phyloP scores from a whole-genome alignment of 2,329 filamentous ascomycete genomes.

The Orbilia blumenaviensis region DNA sequence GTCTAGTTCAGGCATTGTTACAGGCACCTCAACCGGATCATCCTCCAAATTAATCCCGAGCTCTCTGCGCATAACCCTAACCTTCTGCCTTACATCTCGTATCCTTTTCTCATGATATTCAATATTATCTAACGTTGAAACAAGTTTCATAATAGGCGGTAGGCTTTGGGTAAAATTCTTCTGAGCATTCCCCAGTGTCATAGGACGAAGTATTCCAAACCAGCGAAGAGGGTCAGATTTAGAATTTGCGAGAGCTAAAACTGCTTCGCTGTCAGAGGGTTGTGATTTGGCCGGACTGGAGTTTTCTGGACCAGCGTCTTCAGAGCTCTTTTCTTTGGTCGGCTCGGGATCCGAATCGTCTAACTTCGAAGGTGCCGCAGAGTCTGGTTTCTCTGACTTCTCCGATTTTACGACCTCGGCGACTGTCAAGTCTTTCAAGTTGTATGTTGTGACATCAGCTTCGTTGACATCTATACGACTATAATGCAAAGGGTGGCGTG shows the following conservation, averaged over 20 bases:
- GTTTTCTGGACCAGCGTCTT: background rate
- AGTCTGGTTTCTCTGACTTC: background rate
- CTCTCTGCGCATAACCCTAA: slow-evolving; percentile 28
- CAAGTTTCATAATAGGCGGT: slow-evolving; percentile 17
- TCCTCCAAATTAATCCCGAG: slow-evolving; percentile 18
- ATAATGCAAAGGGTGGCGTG: background rate
- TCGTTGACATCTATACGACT: background rate
- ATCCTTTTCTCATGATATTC: slow-evolving; percentile 29
- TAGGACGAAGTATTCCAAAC: slow-evolving; percentile 65
- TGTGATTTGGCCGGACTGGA: background rate
- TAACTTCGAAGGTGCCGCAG: background rate
- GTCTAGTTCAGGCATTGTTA: background rate
- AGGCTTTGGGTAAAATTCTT: slow-evolving; percentile 59
- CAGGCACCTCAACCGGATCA: background rate
- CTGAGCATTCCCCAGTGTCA: slow-evolving; percentile 63
- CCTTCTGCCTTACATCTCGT: slow-evolving; percentile 7
- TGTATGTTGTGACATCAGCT: slow-evolving; percentile 1
- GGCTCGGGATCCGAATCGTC: background rate
- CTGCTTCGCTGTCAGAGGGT: background rate
- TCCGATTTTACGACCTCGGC: background rate
- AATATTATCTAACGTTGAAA: slow-evolving; percentile 17
- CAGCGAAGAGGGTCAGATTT: slow-evolving; percentile 62
- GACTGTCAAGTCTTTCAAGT: slow-evolving; percentile 8
- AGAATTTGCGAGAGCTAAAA: background rate
- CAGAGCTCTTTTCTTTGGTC: background rate